Evolutionary conservation across 371 early-diverging fungal species (phyloP), one percentile per base, ranked within the genome.

Genomic region (Mucor saturninus): DNA sequence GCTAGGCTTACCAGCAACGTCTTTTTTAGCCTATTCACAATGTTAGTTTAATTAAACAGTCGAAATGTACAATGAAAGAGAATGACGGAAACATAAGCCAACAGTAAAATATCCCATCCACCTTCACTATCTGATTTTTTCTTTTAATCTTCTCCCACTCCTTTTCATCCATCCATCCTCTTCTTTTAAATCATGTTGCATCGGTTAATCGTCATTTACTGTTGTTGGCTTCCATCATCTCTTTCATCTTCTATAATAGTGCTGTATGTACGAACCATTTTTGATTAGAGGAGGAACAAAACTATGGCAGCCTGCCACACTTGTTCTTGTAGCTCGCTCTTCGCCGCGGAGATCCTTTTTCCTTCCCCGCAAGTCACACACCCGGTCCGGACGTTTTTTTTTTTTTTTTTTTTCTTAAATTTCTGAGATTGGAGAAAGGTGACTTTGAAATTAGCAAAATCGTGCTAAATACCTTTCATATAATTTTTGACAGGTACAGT

Each of bases 1-100:
- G 73, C 80, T 71, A 59, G 87, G 89, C 80, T 84, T 85, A 65
- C 88, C 85, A 75, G 85, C 89, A 68, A 83, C 85, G 81, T 82
- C 83, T 80, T 84, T 84, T 71, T 86, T 83, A 64, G 85, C 86
- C 86, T 87, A 72, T 0, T 21, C 21, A 21, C 46, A 46, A 6
- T 8, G 21, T 21, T 7, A 46, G 6, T 6, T 21, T 2, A 8
- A 46, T 21, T 0, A 6, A 15, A n/a, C 11, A 42, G 29, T 26
- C 28, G 28, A 13, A 28, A 40, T 40, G 37, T 37, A 48, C 26
- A 35, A 50, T 21, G 14, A 35, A 30, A 28, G 28, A 39, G n/a
- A 21, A 21, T 21, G 21, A 38, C 30, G 26, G n/a, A 39, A 40
- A 11, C n/a, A 40, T 52, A 26, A 21, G 31, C 40, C 40, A 46